These are phyloP conservation scores for Sordaria brevicollis DNA, from an alignment of 495 filamentous ascomycete genomes.

Conservation along the genomic window DNA sequence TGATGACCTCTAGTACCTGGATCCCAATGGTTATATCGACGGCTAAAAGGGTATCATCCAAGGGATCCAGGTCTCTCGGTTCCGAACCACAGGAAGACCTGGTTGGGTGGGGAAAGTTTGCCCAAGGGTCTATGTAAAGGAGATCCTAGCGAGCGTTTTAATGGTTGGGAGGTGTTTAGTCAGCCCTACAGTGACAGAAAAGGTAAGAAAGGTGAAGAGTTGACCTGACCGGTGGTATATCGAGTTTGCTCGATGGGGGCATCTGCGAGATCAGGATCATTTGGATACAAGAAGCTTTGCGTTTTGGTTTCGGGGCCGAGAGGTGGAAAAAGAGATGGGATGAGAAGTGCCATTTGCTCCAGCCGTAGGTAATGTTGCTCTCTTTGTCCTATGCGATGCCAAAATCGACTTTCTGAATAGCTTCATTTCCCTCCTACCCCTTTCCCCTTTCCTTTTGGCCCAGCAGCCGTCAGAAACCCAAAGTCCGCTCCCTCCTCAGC, in stretches of 20 bases:
- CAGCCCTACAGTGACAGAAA: neutral
- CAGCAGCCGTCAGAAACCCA: slow-evolving; percentile 48
- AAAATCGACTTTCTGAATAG: neutral
- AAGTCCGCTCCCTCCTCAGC: slow-evolving; percentile 57
- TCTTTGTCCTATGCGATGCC: too few species aligned
- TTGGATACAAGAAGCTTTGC: too few species aligned
- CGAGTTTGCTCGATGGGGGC: too few species aligned
- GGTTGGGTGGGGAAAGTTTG: neutral
- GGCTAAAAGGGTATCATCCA: neutral
- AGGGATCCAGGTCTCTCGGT: neutral
- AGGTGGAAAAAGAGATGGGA: too few species aligned
- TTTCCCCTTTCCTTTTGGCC: slow-evolving; percentile 4
- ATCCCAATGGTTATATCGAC: neutral
- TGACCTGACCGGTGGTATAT: neutral
- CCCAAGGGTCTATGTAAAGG: neutral
- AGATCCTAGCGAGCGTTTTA: neutral
- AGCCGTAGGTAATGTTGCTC: too few species aligned
- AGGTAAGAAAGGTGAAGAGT: neutral
- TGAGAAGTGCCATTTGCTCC: too few species aligned
- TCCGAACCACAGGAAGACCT: neutral
- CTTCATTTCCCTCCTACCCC: neutral
- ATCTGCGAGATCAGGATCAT: too few species aligned
- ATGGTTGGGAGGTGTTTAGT: neutral
- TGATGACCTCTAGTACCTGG: neutral
- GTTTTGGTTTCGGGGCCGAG: too few species aligned